Percentiles rank a stretch among this genome's conserved stretches.
phyloP scores from a whole-genome alignment of 371 early-diverging fungal genomes.

The Syncephalis plumigaleata region DNA sequence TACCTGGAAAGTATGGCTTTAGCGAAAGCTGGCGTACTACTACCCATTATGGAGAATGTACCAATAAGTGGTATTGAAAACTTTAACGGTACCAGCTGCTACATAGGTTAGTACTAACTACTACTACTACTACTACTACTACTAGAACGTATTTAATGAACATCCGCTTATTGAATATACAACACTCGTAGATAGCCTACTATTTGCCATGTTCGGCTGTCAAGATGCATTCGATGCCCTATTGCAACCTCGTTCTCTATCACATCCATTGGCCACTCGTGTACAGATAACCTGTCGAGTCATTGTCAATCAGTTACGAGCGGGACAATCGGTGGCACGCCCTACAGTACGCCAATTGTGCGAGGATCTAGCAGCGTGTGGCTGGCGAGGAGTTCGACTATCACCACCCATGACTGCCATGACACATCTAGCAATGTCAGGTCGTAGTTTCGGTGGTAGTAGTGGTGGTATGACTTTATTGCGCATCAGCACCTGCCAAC shows the following conservation, averaged over 20 bases:
- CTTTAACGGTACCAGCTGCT: conserved; percentile 31
- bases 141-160: background rate
- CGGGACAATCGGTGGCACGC: conserved; percentile 19
- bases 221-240: conserved; percentile 27
- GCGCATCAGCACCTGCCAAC: background rate
- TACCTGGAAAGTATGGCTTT: conserved; percentile 16
- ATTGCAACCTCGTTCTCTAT: conserved; percentile 5
- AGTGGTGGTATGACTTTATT: conserved; percentile 2
- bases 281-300: conserved; percentile 27
- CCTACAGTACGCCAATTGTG: conserved; percentile 25
- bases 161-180: background rate
- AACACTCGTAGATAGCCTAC: conserved; percentile 17
- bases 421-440: background rate
- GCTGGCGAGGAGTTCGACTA: conserved; percentile 20
- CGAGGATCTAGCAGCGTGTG: conserved; percentile 19
- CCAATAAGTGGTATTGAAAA: conserved; percentile 26
- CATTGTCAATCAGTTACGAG: conserved; percentile 31
- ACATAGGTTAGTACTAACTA: conserved; percentile 27
- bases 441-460: background rate
- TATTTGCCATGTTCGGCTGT: conserved; percentile 39
- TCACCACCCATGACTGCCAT: background rate
- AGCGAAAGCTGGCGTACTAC: conserved; percentile 21
- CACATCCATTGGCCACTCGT: conserved; percentile 5
- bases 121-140: background rate
- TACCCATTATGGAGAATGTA: conserved; percentile 10